Conservation (phyloP, 148 eudicot genomes). For the Arctostaphylos glauca region DNA sequence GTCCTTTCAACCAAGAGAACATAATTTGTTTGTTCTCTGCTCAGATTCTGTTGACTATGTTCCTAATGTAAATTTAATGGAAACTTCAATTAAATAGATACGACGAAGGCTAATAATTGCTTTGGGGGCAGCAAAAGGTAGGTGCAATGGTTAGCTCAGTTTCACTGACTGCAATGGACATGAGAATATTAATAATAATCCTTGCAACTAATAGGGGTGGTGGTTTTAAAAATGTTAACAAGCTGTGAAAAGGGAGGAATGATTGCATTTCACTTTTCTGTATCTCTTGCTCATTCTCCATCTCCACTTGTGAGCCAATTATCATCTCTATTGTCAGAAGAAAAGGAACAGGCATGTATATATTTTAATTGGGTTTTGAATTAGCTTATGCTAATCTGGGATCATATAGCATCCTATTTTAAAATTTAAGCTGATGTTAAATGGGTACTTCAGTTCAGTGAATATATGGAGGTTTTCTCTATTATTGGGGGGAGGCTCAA, state of each 20-base stretch:
- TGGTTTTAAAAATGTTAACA: background rate
- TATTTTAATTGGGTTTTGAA: background rate
- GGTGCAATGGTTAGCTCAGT: background rate
- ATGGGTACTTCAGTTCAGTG: background rate
- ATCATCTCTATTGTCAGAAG: no score
- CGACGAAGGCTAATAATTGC: constrained; percentile 19
- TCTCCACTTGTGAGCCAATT: no score
- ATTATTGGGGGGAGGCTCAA: background rate
- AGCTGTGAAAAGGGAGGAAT: background rate
- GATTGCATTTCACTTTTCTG: background rate
- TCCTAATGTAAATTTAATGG: no score
- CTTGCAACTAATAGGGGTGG: no score
- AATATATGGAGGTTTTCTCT: background rate
- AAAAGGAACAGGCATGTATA: background rate
- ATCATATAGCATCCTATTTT: background rate
- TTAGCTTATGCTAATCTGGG: background rate
- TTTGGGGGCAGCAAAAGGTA: constrained; percentile 23
- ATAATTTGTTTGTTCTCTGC: no score
- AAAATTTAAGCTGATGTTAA: background rate
- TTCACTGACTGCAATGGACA: background rate
- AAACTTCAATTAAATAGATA: background rate
- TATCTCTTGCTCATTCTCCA: no score
- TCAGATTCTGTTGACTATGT: no score
- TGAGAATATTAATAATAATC: background rate
- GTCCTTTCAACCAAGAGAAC: no score